Evolutionary conservation across 805 yeast genomes (phyloP).

Genomic region (Ogataea zsoltii): DNA sequence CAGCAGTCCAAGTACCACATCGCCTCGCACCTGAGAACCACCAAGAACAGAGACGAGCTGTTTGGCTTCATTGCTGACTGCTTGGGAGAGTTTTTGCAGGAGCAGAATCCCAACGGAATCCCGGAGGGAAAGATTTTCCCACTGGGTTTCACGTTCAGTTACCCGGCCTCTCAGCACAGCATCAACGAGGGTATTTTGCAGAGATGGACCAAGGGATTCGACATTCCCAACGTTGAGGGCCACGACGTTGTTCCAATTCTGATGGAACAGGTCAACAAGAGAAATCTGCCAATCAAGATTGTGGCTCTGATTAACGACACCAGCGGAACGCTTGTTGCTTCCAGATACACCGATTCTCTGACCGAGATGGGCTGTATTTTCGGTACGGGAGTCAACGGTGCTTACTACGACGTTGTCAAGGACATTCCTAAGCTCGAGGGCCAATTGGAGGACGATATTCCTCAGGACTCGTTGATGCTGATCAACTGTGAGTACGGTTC

Average conservation of each 20-base stretch:
- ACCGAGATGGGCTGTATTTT: slow-evolving; percentile 96
- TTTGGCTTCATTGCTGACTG: slow-evolving; percentile 89
- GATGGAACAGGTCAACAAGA: slow-evolving; percentile 68
- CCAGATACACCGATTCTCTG: slow-evolving; percentile 86
- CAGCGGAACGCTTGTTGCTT: slow-evolving; percentile 95
- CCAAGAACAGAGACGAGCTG: slow-evolving; percentile 68
- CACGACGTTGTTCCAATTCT: slow-evolving; percentile 91
- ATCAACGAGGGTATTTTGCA: slow-evolving; percentile 88
- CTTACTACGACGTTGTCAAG: slow-evolving; percentile 78
- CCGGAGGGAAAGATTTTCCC: slow-evolving; percentile 57
- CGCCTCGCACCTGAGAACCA: slow-evolving; percentile 79
- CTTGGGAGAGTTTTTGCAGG: slow-evolving; percentile 68
- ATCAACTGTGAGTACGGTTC: slow-evolving; percentile 99
- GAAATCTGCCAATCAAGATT: slow-evolving; percentile 77
- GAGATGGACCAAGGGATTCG: slow-evolving; percentile 99
- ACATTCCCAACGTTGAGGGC: slow-evolving; percentile 93
- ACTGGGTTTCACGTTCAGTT: slow-evolving; percentile 94
- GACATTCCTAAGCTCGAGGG: slow-evolving; percentile 88
- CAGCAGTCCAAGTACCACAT: slow-evolving; percentile 85
- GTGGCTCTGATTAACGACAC: slow-evolving; percentile 97
- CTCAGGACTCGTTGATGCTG: slow-evolving; percentile 77
- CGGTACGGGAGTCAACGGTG: slow-evolving; percentile 99
- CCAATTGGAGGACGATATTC: slow-evolving; percentile 62
- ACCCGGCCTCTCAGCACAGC: slow-evolving; percentile 81
- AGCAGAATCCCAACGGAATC: slow-evolving; percentile 70